These are phyloP conservation scores for Solanum appendiculatum DNA, from an alignment of 257 asterid genomes.

Conservation along the genomic window DNA sequence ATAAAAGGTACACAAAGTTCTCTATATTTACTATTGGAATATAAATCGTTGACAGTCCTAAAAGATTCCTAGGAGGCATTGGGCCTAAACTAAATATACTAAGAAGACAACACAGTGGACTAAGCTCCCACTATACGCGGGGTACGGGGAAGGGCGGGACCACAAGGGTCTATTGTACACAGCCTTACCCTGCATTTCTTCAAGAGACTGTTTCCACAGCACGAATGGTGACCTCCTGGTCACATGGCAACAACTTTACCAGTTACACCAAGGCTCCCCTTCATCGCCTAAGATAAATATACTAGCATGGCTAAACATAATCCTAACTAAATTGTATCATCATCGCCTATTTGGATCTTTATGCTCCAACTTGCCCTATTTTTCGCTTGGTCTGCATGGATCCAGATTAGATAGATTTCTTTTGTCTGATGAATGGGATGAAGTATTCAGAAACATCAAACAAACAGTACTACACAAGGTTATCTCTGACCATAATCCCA, in stretches of 20 bases:
- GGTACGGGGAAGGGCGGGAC: neutral
- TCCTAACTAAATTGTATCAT: neutral
- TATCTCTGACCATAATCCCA: too few species aligned
- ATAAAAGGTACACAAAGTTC: neutral
- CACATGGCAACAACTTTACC: neutral
- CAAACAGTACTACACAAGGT: too few species aligned
- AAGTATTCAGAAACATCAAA: too few species aligned
- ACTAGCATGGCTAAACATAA: neutral
- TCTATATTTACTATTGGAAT: neutral
- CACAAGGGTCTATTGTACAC: neutral
- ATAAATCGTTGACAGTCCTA: neutral
- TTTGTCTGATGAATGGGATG: too few species aligned
- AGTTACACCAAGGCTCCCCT: neutral
- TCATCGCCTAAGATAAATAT: neutral
- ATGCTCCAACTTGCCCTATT: neutral
- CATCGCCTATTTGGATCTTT: neutral
- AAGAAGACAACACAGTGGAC: neutral
- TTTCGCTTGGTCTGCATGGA: neutral
- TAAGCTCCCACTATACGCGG: neutral
- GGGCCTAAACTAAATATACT: neutral
- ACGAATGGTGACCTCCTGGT: neutral
- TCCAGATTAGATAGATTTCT: neutral
- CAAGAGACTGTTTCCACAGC: neutral
- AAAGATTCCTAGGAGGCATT: neutral
- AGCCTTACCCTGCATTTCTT: neutral